These are phyloP conservation scores for Komagataella pastoris DNA, from an alignment of 805 yeast genomes.

Conservation along the genomic window DNA sequence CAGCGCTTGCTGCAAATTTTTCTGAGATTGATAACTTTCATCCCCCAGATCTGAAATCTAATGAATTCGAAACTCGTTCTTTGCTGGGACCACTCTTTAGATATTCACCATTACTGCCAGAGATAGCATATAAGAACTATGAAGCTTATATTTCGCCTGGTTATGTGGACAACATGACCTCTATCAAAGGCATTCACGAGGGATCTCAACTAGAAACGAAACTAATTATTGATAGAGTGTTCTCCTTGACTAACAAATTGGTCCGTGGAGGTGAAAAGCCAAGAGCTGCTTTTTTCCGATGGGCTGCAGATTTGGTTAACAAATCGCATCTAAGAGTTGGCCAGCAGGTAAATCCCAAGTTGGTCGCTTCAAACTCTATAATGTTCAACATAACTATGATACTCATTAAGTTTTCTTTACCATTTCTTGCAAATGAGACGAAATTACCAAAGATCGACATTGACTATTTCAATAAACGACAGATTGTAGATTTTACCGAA, in stretches of 20 bases:
- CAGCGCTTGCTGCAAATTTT: conserved; percentile 46
- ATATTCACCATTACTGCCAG: conserved; percentile 56
- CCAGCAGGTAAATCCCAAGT: conserved; percentile 56
- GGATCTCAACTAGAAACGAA: conserved; percentile 54
- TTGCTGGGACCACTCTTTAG: conserved; percentile 68
- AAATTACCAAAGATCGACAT: conserved; percentile 71
- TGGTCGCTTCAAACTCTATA: conserved; percentile 66
- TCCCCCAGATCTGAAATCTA: conserved; percentile 31
- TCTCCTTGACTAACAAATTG: conserved; percentile 56
- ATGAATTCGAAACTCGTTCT: conserved; percentile 45
- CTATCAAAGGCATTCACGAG: conserved; percentile 24
- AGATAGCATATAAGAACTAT: conserved; percentile 35
- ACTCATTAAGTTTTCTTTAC: conserved; percentile 62
- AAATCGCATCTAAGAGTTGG: conserved; percentile 81
- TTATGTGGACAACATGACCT: not conserved
- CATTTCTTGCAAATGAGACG: conserved; percentile 55
- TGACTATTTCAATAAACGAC: conserved; percentile 45
- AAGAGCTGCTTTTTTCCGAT: conserved; percentile 48
- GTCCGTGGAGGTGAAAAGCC: conserved; percentile 61
- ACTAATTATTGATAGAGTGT: conserved; percentile 47
- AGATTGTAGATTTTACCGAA: conserved; percentile 52
- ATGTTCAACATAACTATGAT: conserved; percentile 66
- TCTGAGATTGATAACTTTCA: conserved; percentile 43
- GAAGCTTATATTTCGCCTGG: conserved; percentile 23
- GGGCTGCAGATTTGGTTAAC: conserved; percentile 65